Base-by-base conservation (phyloP, 805 yeast species). In the Saccharomycopsis schoenii region DNA sequence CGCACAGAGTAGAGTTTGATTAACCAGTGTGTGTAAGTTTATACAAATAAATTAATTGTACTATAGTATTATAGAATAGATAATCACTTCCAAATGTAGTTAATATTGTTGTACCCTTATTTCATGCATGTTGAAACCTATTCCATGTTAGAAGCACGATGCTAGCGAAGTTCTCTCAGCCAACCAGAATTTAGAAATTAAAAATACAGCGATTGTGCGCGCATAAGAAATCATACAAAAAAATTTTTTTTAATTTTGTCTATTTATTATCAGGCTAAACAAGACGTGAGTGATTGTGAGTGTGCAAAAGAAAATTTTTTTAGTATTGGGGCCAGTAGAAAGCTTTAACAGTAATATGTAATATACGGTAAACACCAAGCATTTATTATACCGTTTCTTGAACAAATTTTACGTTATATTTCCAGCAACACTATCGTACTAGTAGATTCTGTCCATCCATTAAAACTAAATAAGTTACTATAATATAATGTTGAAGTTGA, bases 1-100 rank as follows among this genome's bases (percentile, higher is more conserved):
- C 15, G 15, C 61, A 61, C 47, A 15, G 40, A 41, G 41, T 61
- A n/a, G 59, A 61, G 8, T 57, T 55, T 29, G 2, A 37, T 37
- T 37, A 12, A 37, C 42, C 17, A n/a, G n/a, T n/a, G 47, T 29
- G 57, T 29, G 41, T n/a, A n/a, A n/a, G 39, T 40, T 36, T n/a
- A 15, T 40, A 40, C 2, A 12, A 17, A 15, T 40, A 6, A 29
- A 29, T 29, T 29, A 29, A 29, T 29, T 37, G 41, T 11, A 37
- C 12, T 9, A 41, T 55, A 17, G 55, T 41, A 41, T 41, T 8
- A 41, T 42, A 42, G 50, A 42, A 42, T 19, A 29, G 34, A 29
- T 29, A 29, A 29, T 29, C 34, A 4, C 34, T 29, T 29, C 34
- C 6, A 4, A 29, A 29, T 29, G 34, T 29, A 29, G 34, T 6